Percentiles rank a stretch among this genome's conserved stretches.
Evolutionary conservation across 2,329 filamentous ascomycete species (phyloP).

Genomic region (Colletotrichum tropicicola): DNA sequence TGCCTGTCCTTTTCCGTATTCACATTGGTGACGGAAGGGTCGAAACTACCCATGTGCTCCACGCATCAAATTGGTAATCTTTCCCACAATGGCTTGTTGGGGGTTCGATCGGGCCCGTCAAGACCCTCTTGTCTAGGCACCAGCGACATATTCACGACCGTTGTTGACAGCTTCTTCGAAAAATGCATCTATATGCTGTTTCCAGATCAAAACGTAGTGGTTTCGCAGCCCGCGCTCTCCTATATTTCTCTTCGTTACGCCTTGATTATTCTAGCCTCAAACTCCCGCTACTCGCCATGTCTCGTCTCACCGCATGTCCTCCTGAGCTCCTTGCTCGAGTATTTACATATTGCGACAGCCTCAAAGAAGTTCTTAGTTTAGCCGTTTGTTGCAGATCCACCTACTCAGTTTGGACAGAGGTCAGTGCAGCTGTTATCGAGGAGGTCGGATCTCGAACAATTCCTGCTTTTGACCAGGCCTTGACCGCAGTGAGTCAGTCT

Average conservation of each 20-base stretch:
- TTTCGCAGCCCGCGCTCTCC: too few relatives aligned
- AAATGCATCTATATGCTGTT: too few relatives aligned
- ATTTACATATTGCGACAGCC: not conserved
- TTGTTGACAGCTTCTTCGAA: not conserved
- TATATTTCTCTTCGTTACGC: too few relatives aligned
- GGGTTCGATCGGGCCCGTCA: too few relatives aligned
- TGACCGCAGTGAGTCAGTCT: not conserved
- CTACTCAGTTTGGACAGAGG: not conserved
- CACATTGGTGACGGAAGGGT: too few relatives aligned
- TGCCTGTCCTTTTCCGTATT: too few relatives aligned
- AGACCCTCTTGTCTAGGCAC: not conserved
- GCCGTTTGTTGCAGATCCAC: not conserved
- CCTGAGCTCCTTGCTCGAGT: not conserved
- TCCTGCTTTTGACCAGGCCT: not conserved
- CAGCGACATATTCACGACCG: not conserved
- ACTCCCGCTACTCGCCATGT: too few relatives aligned
- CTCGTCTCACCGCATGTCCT: not conserved
- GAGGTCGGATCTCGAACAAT: not conserved
- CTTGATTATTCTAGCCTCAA: too few relatives aligned
- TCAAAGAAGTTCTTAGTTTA: not conserved
- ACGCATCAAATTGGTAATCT: not conserved
- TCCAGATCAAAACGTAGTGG: too few relatives aligned
- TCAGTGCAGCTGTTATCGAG: not conserved
- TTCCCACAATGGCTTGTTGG: not conserved
- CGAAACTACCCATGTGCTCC: too few relatives aligned